A percentile compares a stretch with the other conserved stretches of the same genome.
Evolutionary conservation across 1,284 basidiomycete species (phyloP).

Genomic region (Boletus subluridellus): DNA sequence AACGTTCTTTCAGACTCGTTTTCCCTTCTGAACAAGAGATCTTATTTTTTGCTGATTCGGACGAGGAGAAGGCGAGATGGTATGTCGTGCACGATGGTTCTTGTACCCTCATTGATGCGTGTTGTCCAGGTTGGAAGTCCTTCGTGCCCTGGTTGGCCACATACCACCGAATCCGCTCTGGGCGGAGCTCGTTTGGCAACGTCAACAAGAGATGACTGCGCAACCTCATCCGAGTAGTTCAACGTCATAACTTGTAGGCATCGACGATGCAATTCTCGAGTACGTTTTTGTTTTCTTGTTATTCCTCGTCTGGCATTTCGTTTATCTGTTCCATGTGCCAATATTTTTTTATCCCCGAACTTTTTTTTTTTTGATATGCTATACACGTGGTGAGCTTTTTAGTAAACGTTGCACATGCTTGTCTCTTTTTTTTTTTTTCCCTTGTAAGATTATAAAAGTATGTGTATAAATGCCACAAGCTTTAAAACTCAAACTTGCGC

Average conservation of each 20-base stretch:
- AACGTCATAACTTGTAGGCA: slow-evolving; percentile 6
- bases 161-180: slow-evolving; percentile 88
- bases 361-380: slow-evolving; percentile 11
- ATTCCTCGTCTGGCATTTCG: slow-evolving; percentile 5
- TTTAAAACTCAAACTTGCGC: background rate
- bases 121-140: slow-evolving; percentile 68
- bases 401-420: slow-evolving; percentile 12
- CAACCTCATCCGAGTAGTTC: slow-evolving; percentile 11
- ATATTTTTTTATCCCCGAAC: background rate
- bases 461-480: slow-evolving; percentile 13
- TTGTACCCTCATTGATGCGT: slow-evolving; percentile 5
- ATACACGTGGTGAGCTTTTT: slow-evolving; percentile 5
- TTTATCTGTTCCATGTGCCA: background rate
- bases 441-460: slow-evolving; percentile 23
- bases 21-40: slow-evolving; percentile 84
- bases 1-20: slow-evolving; percentile 81
- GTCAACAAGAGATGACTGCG: slow-evolving; percentile 48
- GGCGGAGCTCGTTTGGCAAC: slow-evolving; percentile 84
- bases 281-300: slow-evolving; percentile 10
- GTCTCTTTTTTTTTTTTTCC: background rate
- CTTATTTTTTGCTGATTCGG: slow-evolving; percentile 87
- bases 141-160: slow-evolving; percentile 76
- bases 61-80: slow-evolving; percentile 87
- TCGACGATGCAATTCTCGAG: background rate
- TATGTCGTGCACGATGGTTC: slow-evolving; percentile 39